Evolutionary conservation across 805 yeast genomes (phyloP), one percentile per base, ranked within the genome.

Genomic region (Candida alai): DNA sequence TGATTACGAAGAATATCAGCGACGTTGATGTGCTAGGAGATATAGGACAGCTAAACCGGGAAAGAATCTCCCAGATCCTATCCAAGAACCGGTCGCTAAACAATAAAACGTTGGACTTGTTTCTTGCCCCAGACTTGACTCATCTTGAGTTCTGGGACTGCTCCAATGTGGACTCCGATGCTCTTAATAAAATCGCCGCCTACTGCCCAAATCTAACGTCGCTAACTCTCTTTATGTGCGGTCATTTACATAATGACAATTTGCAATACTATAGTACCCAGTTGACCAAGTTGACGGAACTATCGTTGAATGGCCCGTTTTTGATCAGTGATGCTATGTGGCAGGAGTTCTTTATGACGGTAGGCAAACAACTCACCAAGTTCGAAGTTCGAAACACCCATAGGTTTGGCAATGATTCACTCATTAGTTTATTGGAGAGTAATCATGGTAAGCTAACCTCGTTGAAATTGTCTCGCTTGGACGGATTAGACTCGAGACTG

Each of bases 121-220:
- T 93, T 51, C 60, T 93, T 34, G 76, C 78, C 30, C 72, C 86
- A 0, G 67, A 71, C 11, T 53, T 78, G 31, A 72, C 59, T 36
- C 54, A 60, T 3, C 59, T 93, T 19, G 84, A 84, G 42, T 78
- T 93, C 42, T 86, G 95, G 88, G 99, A 93, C 59, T 93, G 99
- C 55, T 87, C 96, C 0, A 78, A 77, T 31, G 68, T 93, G 12
- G 74, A 77, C 16, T 69, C 72, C 25, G 81, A 74, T 40, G 74
- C 93, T 0, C 70, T 80, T 41, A 73, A 74, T 46, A 69, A 77
- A 43, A 76, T 93, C 24, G 88, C 89, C 0, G 68, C 94, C 0
- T 82, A 63, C 52, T 85, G 96, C 45, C 96, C 96, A 0, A 68
- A 80, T 18, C 41, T 93, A 3, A 78, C 74, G 43, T 56, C 67